Evolutionary conservation across 2,329 filamentous ascomycete species (phyloP).

Genomic region (Celoporthe dispersa): DNA sequence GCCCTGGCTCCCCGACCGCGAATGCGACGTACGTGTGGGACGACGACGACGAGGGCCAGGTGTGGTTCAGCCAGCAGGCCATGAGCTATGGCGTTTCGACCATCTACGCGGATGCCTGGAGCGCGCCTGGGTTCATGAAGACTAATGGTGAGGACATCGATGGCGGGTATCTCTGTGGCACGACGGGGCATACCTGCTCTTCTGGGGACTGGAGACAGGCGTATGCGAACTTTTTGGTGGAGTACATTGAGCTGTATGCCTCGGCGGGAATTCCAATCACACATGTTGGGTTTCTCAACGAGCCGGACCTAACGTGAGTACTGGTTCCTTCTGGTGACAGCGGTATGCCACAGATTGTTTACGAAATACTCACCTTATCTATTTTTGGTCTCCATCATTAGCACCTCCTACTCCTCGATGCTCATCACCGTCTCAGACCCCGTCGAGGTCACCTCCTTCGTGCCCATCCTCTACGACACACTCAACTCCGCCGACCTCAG

Average conservation of each 20-base stretch:
- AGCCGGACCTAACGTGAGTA: conserved; percentile 44
- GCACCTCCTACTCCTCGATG: conserved; percentile 51
- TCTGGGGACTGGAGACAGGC: conserved; percentile 52
- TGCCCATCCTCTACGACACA: conserved; percentile 50
- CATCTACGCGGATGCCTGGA: conserved; percentile 56
- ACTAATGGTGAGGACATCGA: conserved; percentile 49
- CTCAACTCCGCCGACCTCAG: conserved; percentile 39
- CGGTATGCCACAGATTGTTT: too few relatives aligned
- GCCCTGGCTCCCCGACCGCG: conserved; percentile 36
- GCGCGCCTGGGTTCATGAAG: conserved; percentile 57
- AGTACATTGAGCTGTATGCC: conserved; percentile 52
- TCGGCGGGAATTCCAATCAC: conserved; percentile 48
- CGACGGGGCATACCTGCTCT: conserved; percentile 43
- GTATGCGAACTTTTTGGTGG: conserved; percentile 52
- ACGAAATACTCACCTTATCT: not conserved
- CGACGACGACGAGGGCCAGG: conserved; percentile 43
- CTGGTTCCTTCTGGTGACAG: too few relatives aligned
- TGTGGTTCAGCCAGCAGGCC: conserved; percentile 48
- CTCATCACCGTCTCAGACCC: conserved; percentile 83
- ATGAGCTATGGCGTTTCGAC: conserved; percentile 42
- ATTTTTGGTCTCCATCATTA: not conserved
- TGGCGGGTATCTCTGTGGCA: conserved; percentile 52
- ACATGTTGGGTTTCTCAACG: conserved; percentile 53
- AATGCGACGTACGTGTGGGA: conserved; percentile 42
- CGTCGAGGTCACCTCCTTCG: conserved; percentile 63